Conservation (phyloP, 306 rosid genomes). For the Corylus avellana region DNA sequence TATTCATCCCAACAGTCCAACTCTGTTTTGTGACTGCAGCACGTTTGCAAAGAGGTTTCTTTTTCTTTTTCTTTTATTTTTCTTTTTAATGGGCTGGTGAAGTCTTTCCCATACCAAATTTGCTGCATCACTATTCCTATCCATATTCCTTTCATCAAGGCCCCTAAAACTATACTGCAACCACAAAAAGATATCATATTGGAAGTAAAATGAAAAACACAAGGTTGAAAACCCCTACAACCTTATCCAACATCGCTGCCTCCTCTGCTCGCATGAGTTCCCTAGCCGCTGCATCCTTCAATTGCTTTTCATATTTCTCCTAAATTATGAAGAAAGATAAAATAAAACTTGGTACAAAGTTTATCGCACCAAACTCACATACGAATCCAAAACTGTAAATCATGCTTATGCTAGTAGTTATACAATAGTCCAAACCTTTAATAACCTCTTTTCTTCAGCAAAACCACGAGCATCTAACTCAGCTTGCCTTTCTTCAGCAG, state of each 20-base stretch:
- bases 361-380: constrained; percentile 15
- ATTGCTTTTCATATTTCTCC: constrained; percentile 79
- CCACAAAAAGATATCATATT: constrained; percentile 5
- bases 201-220: constrained; percentile 10
- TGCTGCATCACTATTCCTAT: not conserved
- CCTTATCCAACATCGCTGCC: constrained; percentile 90
- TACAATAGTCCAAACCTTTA: constrained; percentile 57
- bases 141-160: constrained; percentile 17
- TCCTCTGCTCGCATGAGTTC: constrained; percentile 95
- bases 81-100: not conserved
- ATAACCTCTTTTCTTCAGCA: constrained; percentile 66
- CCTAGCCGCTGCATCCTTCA: constrained; percentile 88
- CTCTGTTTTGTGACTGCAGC: not conserved
- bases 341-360: constrained; percentile 25
- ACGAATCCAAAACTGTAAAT: constrained; percentile 10
- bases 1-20: not conserved
- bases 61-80: too few species aligned
- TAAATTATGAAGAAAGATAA: constrained; percentile 25
- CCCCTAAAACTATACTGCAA: not conserved
- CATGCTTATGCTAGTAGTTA: constrained; percentile 12
- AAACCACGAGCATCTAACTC: constrained; percentile 69
- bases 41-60: not conserved
- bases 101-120: not conserved
- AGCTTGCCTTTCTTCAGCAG: constrained; percentile 87
- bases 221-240: constrained; percentile 25